Evolutionary conservation across 345 rosid genomes (phyloP).

Genomic region (Balakata baccata): DNA sequence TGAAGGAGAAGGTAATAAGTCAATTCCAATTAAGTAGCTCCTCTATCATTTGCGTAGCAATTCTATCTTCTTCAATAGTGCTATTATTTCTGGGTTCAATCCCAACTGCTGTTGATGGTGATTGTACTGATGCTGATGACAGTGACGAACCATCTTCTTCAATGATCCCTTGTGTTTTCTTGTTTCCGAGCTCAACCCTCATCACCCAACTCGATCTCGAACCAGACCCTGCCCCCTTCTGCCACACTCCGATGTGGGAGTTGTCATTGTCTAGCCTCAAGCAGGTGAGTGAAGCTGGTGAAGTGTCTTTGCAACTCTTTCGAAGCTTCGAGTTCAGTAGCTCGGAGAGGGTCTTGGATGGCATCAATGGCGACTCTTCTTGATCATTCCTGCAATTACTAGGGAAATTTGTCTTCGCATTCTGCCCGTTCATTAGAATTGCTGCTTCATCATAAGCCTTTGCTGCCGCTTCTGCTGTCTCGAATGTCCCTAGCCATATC

Average conservation of each 20-base stretch:
- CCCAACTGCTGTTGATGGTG: constrained; percentile 1
- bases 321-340: constrained; percentile 53
- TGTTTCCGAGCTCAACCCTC: constrained; percentile 56
- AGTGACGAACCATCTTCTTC: constrained; percentile 14
- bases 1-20: constrained; percentile 15
- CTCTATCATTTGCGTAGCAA: constrained; percentile 77
- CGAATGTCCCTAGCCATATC: constrained; percentile 80
- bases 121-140: background rate
- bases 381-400: constrained; percentile 1
- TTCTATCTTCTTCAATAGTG: constrained; percentile 46
- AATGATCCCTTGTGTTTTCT: constrained; percentile 5
- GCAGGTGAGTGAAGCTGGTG: constrained; percentile 59
- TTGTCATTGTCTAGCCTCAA: constrained; percentile 64
- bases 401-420: constrained; percentile 72
- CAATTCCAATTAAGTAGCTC: constrained; percentile 61
- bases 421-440: constrained; percentile 60
- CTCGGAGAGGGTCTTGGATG: constrained; percentile 46
- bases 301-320: constrained; percentile 49
- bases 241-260: constrained; percentile 77
- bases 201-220: constrained; percentile 62
- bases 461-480: constrained; percentile 76
- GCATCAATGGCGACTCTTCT: constrained; percentile 17
- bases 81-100: constrained; percentile 17
- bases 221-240: constrained; percentile 44
- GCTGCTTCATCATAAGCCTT: constrained; percentile 73